Percentiles rank a stretch among this genome's conserved stretches.
Evolutionary conservation across 2,329 filamentous ascomycete species (phyloP).

Genomic region (Aspergillus aculeatus): DNA sequence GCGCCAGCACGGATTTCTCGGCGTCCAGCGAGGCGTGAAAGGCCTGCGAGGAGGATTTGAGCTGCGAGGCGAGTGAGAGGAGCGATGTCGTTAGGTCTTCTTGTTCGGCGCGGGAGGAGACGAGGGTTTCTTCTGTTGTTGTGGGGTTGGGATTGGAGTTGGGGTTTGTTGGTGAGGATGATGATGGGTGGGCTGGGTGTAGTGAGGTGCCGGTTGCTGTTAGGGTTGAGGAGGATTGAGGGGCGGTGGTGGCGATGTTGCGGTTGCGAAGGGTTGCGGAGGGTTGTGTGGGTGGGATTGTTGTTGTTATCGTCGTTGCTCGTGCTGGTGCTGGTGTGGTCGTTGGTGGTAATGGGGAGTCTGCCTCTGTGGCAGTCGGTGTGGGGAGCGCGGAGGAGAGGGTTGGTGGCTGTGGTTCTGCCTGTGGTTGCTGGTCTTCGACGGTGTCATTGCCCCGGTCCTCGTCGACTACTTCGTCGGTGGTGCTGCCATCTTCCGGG

Average conservation of each 20-base stretch:
- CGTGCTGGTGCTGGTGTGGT: constrained; percentile 16
- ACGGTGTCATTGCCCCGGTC: constrained; percentile 13
- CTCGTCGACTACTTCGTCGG: constrained; percentile 12
- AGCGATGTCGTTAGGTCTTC: constrained; percentile 78
- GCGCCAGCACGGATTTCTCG: constrained; percentile 68
- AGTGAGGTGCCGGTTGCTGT: constrained; percentile 14
- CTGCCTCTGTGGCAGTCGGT: neutral
- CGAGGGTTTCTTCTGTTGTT: constrained; percentile 69
- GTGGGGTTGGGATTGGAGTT: constrained; percentile 21
- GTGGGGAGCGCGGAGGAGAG: neutral
- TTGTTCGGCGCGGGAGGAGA: constrained; percentile 77
- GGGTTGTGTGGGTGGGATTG: constrained; percentile 2
- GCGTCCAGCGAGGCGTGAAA: constrained; percentile 73
- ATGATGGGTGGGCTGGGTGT: constrained; percentile 5
- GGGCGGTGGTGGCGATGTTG: constrained; percentile 4
- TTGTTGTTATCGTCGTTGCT: neutral
- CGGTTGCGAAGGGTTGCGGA: constrained; percentile 29
- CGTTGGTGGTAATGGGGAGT: neutral
- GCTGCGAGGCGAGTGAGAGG: constrained; percentile 71
- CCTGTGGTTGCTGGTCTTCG: constrained; percentile 5
- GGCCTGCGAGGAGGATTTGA: constrained; percentile 71
- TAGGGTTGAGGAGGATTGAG: constrained; percentile 15
- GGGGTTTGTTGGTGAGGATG: constrained; percentile 11
- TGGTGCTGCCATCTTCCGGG: constrained; percentile 14
- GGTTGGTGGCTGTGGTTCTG: constrained; percentile 6